Evolutionary conservation across 2,329 filamentous ascomycete species (phyloP).

Genomic region (Corynespora cassiicola): DNA sequence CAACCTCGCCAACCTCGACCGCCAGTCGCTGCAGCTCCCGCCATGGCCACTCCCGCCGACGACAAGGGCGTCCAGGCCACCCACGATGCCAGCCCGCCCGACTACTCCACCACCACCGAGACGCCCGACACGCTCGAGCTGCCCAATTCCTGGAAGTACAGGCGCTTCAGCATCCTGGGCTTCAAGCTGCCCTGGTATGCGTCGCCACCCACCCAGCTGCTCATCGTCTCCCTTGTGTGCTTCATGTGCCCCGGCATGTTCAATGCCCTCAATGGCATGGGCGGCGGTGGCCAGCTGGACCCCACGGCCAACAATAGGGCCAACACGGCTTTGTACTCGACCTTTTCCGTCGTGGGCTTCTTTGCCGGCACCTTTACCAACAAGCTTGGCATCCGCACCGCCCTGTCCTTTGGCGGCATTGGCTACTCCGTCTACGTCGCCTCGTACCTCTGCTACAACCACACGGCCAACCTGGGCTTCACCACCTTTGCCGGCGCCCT

Average conservation of each 20-base stretch:
- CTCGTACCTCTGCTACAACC: conserved; percentile 73
- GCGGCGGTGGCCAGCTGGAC: conserved; percentile 56
- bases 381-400: conserved; percentile 71
- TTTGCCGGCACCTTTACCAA: conserved; percentile 77
- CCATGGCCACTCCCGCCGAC: conserved; percentile 31
- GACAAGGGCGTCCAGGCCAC: conserved; percentile 25
- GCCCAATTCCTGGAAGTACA: conserved; percentile 58
- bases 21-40: conserved; percentile 5
- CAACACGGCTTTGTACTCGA: conserved; percentile 74
- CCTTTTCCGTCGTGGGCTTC: conserved; percentile 71
- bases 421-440: conserved; percentile 79
- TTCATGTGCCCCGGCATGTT: conserved; percentile 63
- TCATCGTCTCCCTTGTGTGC: conserved; percentile 59
- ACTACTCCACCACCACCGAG: conserved; percentile 40
- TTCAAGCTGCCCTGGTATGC: conserved; percentile 56
- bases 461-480: conserved; percentile 72
- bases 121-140: conserved; percentile 37
- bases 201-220: conserved; percentile 55
- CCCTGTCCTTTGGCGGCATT: conserved; percentile 74
- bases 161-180: conserved; percentile 47
- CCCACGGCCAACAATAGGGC: conserved; percentile 68
- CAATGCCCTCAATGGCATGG: conserved; percentile 59
- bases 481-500: conserved; percentile 78
- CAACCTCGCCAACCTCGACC: not conserved
- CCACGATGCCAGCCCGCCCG: conserved; percentile 34